Base-by-base conservation (phyloP, 805 yeast species). In the Metschnikowia kunwiensis region DNA sequence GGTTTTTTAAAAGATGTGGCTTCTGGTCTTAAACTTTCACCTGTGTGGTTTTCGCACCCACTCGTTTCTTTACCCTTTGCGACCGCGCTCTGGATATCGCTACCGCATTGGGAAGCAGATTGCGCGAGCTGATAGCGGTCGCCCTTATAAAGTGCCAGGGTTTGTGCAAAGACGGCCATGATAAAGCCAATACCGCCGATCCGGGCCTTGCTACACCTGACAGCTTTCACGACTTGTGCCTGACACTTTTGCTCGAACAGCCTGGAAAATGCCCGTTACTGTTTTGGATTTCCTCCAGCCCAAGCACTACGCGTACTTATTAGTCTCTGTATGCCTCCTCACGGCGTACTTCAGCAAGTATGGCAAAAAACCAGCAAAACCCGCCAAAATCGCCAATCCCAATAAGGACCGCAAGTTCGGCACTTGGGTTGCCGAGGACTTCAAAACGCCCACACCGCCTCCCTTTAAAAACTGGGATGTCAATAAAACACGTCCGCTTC, bases 371-470 rank as follows among this genome's bases (percentile, higher is more conserved):
- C 12, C 32, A 9, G 27, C 28, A 22, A 32, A 27, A 24, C 24
- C 36, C 9, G 12, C 12, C n/a, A 30, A 30, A n/a, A 14, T 17
- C 20, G 5, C 15, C 9, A 23, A 15, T 17, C 20, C 42, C 17
- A 75, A 74, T 49, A 74, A 72, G 49, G 54, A 65, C 33, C 54
- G 82, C 26, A 65, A 65, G 38, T 59, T 49, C 24, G 82, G 82
- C 1, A 45, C 44, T 1, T 79, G 85, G 84, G 55, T 49, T 0
- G 76, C 84, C 3, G 82, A 77, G 42, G 55, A 52, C 16, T 78
- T 66, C 51, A 50, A 53, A 19, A 61, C 74, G 8, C 84, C 85
- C 0, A 51, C 43, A 1, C 82, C 83, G 5, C 51, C 55, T 18
- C 67, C 73, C 7, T 77, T 50, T 43, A 57, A 62, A 15, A 53